Conservation (phyloP, 768 basidiomycete genomes). For the Russula foetens region DNA sequence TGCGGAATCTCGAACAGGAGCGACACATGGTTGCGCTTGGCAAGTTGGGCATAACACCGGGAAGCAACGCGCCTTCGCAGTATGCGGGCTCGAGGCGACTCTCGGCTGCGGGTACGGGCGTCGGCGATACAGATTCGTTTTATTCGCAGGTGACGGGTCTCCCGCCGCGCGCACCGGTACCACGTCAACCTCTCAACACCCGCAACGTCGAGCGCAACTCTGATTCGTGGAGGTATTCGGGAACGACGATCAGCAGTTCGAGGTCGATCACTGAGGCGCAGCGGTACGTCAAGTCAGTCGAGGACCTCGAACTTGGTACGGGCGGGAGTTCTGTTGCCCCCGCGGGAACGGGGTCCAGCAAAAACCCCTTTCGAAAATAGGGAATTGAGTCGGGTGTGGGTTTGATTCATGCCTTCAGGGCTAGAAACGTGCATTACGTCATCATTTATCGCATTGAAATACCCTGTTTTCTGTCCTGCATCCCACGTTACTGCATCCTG, state of each 20-base stretch:
- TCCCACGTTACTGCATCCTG: too few relatives aligned
- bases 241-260: slow-evolving; percentile 33
- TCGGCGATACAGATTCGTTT: slow-evolving; percentile 44
- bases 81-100: slow-evolving; percentile 18
- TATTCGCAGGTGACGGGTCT: slow-evolving; percentile 65
- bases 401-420: too few relatives aligned
- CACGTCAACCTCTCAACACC: slow-evolving; percentile 57
- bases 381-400: background rate
- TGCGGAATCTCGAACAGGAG: slow-evolving; percentile 43
- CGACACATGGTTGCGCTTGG: slow-evolving; percentile 34
- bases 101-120: slow-evolving; percentile 27
- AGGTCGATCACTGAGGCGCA: slow-evolving; percentile 48
- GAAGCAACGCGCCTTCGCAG: slow-evolving; percentile 16
- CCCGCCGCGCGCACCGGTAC: slow-evolving; percentile 53
- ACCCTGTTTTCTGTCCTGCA: too few relatives aligned
- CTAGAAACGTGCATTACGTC: too few relatives aligned
- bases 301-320: slow-evolving; percentile 20
- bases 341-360: slow-evolving; percentile 3
- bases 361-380: slow-evolving; percentile 5
- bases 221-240: slow-evolving; percentile 39
- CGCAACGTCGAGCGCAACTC: slow-evolving; percentile 25
- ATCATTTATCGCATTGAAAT: too few relatives aligned
- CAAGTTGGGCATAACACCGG: slow-evolving; percentile 30
- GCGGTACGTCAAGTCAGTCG: slow-evolving; percentile 45
- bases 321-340: background rate